Percentiles rank a stretch among this genome's conserved stretches.
Evolutionary conservation across 208 protist species (phyloP).

Genomic region (Trypanosoma theileri): DNA sequence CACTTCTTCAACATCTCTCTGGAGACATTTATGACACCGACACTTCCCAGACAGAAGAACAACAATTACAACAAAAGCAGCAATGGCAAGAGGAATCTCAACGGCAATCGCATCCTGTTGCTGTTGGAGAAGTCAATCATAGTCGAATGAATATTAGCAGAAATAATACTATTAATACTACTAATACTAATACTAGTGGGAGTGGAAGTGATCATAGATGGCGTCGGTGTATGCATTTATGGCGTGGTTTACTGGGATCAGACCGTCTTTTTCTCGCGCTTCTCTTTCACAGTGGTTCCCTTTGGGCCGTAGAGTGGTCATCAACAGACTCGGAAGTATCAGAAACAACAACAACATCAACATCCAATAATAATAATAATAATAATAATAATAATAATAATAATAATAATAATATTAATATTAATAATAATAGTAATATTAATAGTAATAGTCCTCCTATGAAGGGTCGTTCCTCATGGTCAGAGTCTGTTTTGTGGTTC

Average conservation of each 20-base stretch:
- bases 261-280: conserved; percentile 65
- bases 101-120: no score
- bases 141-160: background rate
- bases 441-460: no score
- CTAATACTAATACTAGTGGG: background rate
- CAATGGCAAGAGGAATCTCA: background rate
- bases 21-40: conserved; percentile 10
- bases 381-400: no score
- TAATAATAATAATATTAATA: background rate
- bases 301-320: conserved; percentile 61
- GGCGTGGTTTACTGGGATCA: conserved; percentile 63
- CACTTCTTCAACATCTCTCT: conserved; percentile 43
- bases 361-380: background rate
- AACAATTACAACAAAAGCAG: background rate
- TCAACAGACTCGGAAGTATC: conserved; percentile 5
- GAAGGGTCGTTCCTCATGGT: conserved; percentile 7
- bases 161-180: background rate
- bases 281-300: conserved; percentile 64
- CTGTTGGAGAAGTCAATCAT: background rate
- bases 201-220: conserved; percentile 42
- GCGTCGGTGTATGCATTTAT: conserved; percentile 56
- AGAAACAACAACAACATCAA: no score
- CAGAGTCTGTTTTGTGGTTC: conserved; percentile 28
- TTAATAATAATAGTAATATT: background rate
- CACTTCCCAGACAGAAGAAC: background rate